These are phyloP conservation scores for Talaromyces nanjingensis DNA, from an alignment of 495 filamentous ascomycete genomes.

Conservation along the genomic window DNA sequence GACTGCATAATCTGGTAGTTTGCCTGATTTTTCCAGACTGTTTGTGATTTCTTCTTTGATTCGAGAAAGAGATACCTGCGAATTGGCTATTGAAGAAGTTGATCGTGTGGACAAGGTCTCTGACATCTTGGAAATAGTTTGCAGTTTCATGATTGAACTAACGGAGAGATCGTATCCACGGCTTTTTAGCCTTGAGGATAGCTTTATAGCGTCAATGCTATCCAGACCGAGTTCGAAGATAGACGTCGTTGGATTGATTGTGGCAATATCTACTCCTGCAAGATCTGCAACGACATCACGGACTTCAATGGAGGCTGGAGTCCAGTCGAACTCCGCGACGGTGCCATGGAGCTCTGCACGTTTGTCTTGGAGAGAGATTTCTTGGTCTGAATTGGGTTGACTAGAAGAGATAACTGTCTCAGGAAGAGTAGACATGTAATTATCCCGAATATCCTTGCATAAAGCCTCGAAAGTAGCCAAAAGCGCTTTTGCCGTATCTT, in stretches of 20 bases:
- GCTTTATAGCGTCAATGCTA: slow-evolving; percentile 80
- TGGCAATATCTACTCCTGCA: slow-evolving; percentile 40
- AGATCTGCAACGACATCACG: slow-evolving; percentile 54
- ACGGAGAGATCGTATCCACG: slow-evolving; percentile 52
- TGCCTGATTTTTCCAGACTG: slow-evolving; percentile 18
- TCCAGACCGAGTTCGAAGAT: slow-evolving; percentile 84
- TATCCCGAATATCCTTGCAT: background rate
- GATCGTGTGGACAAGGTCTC: slow-evolving; percentile 13
- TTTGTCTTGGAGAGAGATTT: background rate
- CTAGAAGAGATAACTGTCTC: background rate
- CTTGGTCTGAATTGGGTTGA: background rate
- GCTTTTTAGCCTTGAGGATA: slow-evolving; percentile 57
- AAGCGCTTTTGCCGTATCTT: slow-evolving; percentile 15
- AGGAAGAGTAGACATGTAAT: background rate
- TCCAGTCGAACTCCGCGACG: slow-evolving; percentile 45
- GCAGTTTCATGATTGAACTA: slow-evolving; percentile 61
- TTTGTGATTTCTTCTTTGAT: slow-evolving; percentile 19
- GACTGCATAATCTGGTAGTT: slow-evolving; percentile 31
- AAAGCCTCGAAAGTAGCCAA: slow-evolving; percentile 10
- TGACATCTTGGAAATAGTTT: slow-evolving; percentile 52
- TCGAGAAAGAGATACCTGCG: slow-evolving; percentile 15
- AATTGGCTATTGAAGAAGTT: slow-evolving; percentile 6
- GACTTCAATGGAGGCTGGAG: slow-evolving; percentile 36
- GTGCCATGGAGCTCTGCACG: background rate
- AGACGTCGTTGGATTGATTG: slow-evolving; percentile 48